These are phyloP conservation scores for Komagataea norvegica DNA, from an alignment of 1,139 yeast species.

Conservation along the genomic window DNA sequence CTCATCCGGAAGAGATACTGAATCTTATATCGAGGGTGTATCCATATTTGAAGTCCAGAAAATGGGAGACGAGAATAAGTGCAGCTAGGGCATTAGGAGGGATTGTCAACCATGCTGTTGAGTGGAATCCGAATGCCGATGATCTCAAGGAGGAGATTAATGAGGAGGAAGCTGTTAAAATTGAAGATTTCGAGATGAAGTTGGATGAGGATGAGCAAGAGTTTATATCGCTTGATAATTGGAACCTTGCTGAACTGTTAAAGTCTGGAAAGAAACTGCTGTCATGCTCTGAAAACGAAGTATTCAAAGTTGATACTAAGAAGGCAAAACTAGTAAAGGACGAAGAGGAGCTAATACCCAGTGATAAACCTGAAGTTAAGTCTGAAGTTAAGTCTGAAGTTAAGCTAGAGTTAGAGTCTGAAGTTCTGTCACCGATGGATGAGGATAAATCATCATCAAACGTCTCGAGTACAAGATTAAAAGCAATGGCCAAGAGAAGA, in stretches of 20 bases:
- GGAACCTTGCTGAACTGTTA: slow-evolving; percentile 62
- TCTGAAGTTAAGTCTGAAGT: slow-evolving; percentile 31
- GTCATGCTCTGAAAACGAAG: slow-evolving; percentile 59
- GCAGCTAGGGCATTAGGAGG: slow-evolving; percentile 97
- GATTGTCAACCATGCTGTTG: slow-evolving; percentile 69
- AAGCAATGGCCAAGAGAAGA: slow-evolving; percentile 90
- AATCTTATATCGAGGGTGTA: slow-evolving; percentile 83
- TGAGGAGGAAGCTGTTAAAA: slow-evolving; percentile 34
- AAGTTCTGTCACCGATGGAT: slow-evolving; percentile 13
- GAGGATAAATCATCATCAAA: slow-evolving; percentile 9
- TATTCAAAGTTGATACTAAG: slow-evolving; percentile 24
- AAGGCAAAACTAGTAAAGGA: slow-evolving; percentile 26
- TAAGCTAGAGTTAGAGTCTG: slow-evolving; percentile 12
- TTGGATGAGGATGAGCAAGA: slow-evolving; percentile 12
- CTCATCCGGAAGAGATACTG: slow-evolving; percentile 90
- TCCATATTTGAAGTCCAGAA: slow-evolving; percentile 75
- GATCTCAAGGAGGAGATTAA: slow-evolving; percentile 29
- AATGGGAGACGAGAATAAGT: slow-evolving; percentile 95
- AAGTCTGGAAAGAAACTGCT: slow-evolving; percentile 66
- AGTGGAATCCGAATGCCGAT: slow-evolving; percentile 78
- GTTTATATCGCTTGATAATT: slow-evolving; percentile 53
- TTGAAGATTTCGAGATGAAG: slow-evolving; percentile 19
- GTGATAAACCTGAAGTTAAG: slow-evolving; percentile 2
- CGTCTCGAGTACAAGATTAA: slow-evolving; percentile 69
- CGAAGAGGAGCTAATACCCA: slow-evolving; percentile 17